Evolutionary conservation across 1,139 yeast genomes (phyloP).

Genomic region (Diutina scorzettiae): DNA sequence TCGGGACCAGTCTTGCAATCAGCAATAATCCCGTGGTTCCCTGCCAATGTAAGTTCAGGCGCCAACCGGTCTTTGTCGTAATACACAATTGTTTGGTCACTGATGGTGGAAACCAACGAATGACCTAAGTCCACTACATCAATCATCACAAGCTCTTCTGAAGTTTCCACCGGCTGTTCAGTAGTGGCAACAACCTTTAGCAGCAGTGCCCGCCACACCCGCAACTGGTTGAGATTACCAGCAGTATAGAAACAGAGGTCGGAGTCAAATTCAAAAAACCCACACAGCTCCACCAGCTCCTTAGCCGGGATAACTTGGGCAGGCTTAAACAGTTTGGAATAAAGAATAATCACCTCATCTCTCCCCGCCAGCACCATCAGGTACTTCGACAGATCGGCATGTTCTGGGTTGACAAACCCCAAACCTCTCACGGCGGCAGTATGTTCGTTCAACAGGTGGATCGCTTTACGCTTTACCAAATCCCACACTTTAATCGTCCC

Average conservation of each 20-base stretch:
- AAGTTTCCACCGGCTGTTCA: conserved; percentile 37
- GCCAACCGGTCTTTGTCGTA: not conserved
- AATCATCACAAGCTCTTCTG: conserved; percentile 58
- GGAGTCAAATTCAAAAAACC: conserved; percentile 15
- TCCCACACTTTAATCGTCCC: conserved; percentile 89
- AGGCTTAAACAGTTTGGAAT: conserved; percentile 41
- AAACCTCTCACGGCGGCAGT: conserved; percentile 80
- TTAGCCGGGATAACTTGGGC: conserved; percentile 57
- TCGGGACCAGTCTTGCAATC: conserved; percentile 70
- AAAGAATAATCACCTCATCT: conserved; percentile 65
- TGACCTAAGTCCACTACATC: conserved; percentile 34
- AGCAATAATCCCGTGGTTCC: conserved; percentile 93
- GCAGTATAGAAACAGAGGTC: conserved; percentile 52
- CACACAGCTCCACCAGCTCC: conserved; percentile 75
- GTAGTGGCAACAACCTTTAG: conserved; percentile 35
- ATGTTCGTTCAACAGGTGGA: conserved; percentile 60
- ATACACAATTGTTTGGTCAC: not conserved
- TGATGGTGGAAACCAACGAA: conserved; percentile 9
- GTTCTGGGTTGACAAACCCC: conserved; percentile 28
- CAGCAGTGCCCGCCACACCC: conserved; percentile 41
- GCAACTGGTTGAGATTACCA: conserved; percentile 62
- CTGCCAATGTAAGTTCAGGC: conserved; percentile 52
- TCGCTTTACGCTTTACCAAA: conserved; percentile 63
- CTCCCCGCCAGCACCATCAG: conserved; percentile 75
- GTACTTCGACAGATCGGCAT: not conserved